Conservation (phyloP, 1,284 basidiomycete species). For the Lentinula novae-zelandiae region DNA sequence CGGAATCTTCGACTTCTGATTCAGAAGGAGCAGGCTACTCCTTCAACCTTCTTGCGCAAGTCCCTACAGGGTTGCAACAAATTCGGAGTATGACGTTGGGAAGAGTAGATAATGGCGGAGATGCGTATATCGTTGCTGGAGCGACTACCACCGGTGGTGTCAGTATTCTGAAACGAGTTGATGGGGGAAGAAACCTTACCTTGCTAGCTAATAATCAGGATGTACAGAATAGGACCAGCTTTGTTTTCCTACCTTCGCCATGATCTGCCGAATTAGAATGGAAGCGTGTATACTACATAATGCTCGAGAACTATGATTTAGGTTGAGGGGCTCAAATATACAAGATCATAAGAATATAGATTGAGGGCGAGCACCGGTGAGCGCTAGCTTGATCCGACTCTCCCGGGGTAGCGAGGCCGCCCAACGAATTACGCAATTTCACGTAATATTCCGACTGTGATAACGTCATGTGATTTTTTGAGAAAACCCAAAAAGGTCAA, state of each 20-base stretch:
- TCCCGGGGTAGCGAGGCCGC: too few relatives aligned
- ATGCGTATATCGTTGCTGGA: constrained; percentile 50
- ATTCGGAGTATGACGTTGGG: constrained; percentile 59
- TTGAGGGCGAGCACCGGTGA: too few relatives aligned
- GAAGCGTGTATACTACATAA: too few relatives aligned
- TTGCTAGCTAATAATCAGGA: constrained; percentile 45
- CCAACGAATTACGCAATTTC: too few relatives aligned
- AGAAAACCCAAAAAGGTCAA: too few relatives aligned
- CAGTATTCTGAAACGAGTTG: constrained; percentile 44
- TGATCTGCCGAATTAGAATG: background rate
- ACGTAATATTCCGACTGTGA: too few relatives aligned
- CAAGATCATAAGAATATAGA: too few relatives aligned
- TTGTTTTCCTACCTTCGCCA: constrained; percentile 35
- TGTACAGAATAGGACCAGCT: constrained; percentile 46
- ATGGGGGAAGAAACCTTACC: constrained; percentile 43
- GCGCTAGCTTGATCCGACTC: too few relatives aligned
- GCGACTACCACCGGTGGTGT: constrained; percentile 41
- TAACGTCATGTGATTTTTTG: too few relatives aligned
- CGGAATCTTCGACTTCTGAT: background rate
- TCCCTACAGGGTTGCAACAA: constrained; percentile 56
- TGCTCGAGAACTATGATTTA: too few relatives aligned
- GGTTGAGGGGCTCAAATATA: too few relatives aligned
- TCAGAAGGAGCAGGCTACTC: constrained; percentile 19
- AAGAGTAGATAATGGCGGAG: constrained; percentile 36
- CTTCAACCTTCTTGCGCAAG: constrained; percentile 43